These are phyloP conservation scores for Fennellomyces sp. DNA, from an alignment of 371 early-diverging fungal genomes.

Conservation along the genomic window DNA sequence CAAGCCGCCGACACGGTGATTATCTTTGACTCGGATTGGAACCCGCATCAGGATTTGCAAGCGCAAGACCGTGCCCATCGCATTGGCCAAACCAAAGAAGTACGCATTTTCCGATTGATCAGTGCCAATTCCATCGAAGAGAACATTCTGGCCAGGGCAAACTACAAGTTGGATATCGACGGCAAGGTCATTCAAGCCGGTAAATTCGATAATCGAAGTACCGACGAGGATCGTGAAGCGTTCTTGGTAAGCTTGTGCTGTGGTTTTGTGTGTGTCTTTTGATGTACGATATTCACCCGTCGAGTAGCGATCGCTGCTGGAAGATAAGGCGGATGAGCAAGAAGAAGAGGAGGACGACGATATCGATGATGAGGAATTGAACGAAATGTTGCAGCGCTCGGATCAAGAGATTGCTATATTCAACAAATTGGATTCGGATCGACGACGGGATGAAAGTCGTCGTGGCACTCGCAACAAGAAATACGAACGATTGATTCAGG, in stretches of 20 bases:
- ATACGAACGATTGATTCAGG: conserved; percentile 75
- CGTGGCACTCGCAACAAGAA: conserved; percentile 33
- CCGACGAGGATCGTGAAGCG: conserved; percentile 91
- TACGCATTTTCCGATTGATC: conserved; percentile 98
- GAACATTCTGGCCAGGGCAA: conserved; percentile 94
- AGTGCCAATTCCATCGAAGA: conserved; percentile 97
- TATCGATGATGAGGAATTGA: conserved; percentile 84
- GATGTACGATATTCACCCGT: too few species aligned
- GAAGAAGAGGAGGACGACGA: conserved; percentile 68
- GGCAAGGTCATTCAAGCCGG: conserved; percentile 99
- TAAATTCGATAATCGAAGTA: conserved; percentile 97
- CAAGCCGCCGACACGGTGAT: conserved; percentile 99
- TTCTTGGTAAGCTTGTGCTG: conserved; percentile 57
- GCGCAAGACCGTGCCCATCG: conserved; percentile 99
- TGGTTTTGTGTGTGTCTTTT: too few species aligned
- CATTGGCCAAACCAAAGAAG: conserved; percentile 99
- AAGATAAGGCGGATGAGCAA: conserved; percentile 64
- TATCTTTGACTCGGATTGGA: conserved; percentile 99
- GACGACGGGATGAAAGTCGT: conserved; percentile 46
- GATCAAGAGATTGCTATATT: conserved; percentile 79
- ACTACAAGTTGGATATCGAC: conserved; percentile 95
- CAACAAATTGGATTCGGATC: conserved; percentile 71
- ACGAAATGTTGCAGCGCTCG: conserved; percentile 79
- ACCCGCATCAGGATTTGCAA: conserved; percentile 99
- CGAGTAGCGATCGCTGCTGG: conserved; percentile 81